phyloP scores from a whole-genome alignment of 176 grass and related monocot genomes.

The Chrysopogon serrulatus region DNA sequence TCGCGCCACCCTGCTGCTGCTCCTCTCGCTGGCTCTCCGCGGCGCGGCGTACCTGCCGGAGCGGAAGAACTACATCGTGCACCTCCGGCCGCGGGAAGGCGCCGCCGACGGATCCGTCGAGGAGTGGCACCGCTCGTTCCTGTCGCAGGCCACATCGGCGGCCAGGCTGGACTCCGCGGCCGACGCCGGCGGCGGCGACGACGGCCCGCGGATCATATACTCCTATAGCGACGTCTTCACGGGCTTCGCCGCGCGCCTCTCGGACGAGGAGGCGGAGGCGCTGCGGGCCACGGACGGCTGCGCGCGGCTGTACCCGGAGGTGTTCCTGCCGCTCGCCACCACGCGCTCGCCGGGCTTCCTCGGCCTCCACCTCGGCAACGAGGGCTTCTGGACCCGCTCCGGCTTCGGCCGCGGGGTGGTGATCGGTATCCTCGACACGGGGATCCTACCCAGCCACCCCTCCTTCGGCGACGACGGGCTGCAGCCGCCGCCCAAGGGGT shows the following conservation, averaged over 20 bases:
- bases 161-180: neutral
- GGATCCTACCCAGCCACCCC: conserved; percentile 70
- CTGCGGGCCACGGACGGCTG: conserved; percentile 47
- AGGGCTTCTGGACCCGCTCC: conserved; percentile 57
- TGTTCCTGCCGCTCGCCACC: conserved; percentile 54
- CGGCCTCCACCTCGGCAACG: conserved; percentile 52
- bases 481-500: conserved; percentile 45
- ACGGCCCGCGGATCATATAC: conserved; percentile 48
- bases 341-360: conserved; percentile 87
- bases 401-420: conserved; percentile 61
- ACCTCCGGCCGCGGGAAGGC: conserved; percentile 35
- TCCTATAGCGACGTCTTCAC: conserved; percentile 74
- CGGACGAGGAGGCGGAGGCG: conserved; percentile 46
- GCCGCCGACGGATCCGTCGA: conserved; percentile 1
- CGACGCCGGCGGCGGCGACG: neutral
- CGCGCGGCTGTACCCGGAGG: conserved; percentile 55
- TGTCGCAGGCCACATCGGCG: conserved; percentile 27
- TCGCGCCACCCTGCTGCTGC: neutral
- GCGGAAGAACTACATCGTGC: conserved; percentile 77
- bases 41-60: conserved; percentile 34
- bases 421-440: conserved; percentile 74
- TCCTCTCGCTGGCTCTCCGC: conserved; percentile 2
- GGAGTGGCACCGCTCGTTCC: conserved; percentile 75
- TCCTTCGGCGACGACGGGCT: conserved; percentile 73
- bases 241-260: conserved; percentile 80